These are phyloP conservation scores for Sphenostylis stenocarpa DNA, from an alignment of 306 rosid genomes.

Conservation along the genomic window DNA sequence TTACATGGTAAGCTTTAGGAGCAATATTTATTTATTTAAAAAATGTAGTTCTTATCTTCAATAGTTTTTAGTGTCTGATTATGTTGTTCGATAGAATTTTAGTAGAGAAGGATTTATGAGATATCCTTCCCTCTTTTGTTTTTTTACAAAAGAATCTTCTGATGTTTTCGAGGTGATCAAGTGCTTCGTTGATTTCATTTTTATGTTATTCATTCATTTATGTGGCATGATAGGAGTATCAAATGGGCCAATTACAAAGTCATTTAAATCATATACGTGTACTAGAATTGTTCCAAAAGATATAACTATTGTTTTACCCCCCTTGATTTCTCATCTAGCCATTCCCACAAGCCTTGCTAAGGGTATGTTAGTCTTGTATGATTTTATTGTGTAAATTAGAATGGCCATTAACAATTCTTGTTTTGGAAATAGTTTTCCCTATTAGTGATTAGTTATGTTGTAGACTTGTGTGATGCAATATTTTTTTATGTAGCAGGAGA, in stretches of 20 bases:
- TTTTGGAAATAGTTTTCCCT: not conserved
- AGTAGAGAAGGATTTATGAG: not conserved
- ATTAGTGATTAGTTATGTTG: not conserved
- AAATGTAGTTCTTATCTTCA: slow-evolving; percentile 4
- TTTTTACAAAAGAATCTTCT: not conserved
- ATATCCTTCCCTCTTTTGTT: not conserved
- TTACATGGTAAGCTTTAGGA: slow-evolving; percentile 55
- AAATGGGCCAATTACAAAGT: slow-evolving; percentile 51
- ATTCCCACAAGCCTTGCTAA: slow-evolving; percentile 53
- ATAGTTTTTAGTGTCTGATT: slow-evolving; percentile 23
- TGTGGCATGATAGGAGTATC: slow-evolving; percentile 48
- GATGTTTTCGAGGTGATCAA: slow-evolving; percentile 7
- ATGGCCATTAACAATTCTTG: not conserved
- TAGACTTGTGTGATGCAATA: slow-evolving; percentile 28
- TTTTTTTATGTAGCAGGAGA: slow-evolving; percentile 56
- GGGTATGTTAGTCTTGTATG: slow-evolving; percentile 48
- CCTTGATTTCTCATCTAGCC: slow-evolving; percentile 48
- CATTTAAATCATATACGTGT: slow-evolving; percentile 59
- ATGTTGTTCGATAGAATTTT: slow-evolving; percentile 10
- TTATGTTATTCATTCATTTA: slow-evolving; percentile 10
- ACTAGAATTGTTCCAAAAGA: slow-evolving; percentile 60
- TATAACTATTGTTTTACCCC: slow-evolving; percentile 65
- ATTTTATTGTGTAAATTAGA: not conserved
- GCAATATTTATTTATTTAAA: not conserved
- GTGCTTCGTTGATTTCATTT: slow-evolving; percentile 4